Evolutionary conservation across 2,329 filamentous ascomycete species (phyloP), one percentile per base, ranked within the genome.

Genomic region (Arthrobotrys iridis): DNA sequence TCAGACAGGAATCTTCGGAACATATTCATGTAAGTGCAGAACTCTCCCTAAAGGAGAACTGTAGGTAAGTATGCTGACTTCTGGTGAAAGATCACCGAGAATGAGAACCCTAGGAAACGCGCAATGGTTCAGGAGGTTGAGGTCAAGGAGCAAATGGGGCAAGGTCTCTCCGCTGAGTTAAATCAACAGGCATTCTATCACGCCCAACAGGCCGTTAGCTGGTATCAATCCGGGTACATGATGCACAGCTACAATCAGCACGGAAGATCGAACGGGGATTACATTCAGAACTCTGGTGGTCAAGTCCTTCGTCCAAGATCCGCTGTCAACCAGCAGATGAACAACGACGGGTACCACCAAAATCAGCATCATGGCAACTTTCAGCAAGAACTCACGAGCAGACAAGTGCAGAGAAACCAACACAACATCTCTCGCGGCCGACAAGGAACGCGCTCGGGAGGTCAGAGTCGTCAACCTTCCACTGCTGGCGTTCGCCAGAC

Each of bases 391-490:
- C 22, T 22, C 20, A n/a, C 28, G 7, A 57, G 13, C 18, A 70
- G 45, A 10, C 46, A 64, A 13, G 6, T 18, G 11, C 48, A 71
- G 2, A 63, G 55, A 15, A 62, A 2, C 11, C 70, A 74, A 20
- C 50, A 66, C 28, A 57, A 57, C 22, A 3, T 57, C 18, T 45
- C 62, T 22, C 62, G 70, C 6, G 70, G 70, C 7, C 28, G 70
- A 8, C 70, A 74, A 18, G 57, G 40, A 10, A 57, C 62, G 18
- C 62, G 57, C 30, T 67, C 70, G 18, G 62, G 62, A 48, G 70
- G 18, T 1, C 62, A 67, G 3, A 74, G 62, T 50, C 70, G 70
- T 24, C 63, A 67, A 28, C 43, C 33, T 10, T 67, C 62, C 11
- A 24, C 50, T 11, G 50, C 28, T 2, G 67, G 55, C 41, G 22